Base-by-base conservation (phyloP, 352 stramenopile species). In the Globisporangium abappressorium region DNA sequence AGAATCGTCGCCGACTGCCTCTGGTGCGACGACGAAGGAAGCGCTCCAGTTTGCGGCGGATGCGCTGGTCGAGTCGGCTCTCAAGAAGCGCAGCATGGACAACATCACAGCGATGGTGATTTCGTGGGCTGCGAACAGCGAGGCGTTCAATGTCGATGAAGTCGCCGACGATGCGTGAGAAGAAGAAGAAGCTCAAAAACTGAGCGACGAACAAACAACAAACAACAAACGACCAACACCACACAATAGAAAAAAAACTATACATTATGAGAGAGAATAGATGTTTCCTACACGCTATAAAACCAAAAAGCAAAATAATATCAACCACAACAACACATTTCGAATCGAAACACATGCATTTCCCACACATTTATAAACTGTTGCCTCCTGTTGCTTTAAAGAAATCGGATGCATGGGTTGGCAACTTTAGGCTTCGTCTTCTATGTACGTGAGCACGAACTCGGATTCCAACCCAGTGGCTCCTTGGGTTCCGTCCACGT, bases 31-130 rank as follows among this genome's bases (percentile, higher is more conserved):
- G 38, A 77, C 69, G 20, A 85, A 82, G n/a, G 80, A 89, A 57
- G 70, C 80, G 41, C 70, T 91, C 65, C 75, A 81, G 53, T 82
- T 79, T 49, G 80, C 86, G 7, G 86, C 86, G 1, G 79, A 81
- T 30, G 82, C 82, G 49, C 75, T 94, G 6, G 79, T 94, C 24
- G 83, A 94, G 65, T 69, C 77, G 28, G 86, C 86, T 22, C 66
- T 94, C 34, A 60, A 76, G 30, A 89, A 90, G 68, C 77, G 81
- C 66, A 91, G 78, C 65, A 91, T 89, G 78, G 86, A 94, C 74
- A 94, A 94, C 70, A 89, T 94, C 70, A 93, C 86, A 22, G 82
- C 80, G 47, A 90, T 92, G 76, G 81, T 94, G 56, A 80, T 92
- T 33, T 86, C 77, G 28, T 89, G 82, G 65, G 71, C 76, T 2